A percentile compares a stretch with the other conserved stretches of the same genome.
phyloP scores from a whole-genome alignment of 2,329 filamentous ascomycete species.

The Hypoxylon sp. region DNA sequence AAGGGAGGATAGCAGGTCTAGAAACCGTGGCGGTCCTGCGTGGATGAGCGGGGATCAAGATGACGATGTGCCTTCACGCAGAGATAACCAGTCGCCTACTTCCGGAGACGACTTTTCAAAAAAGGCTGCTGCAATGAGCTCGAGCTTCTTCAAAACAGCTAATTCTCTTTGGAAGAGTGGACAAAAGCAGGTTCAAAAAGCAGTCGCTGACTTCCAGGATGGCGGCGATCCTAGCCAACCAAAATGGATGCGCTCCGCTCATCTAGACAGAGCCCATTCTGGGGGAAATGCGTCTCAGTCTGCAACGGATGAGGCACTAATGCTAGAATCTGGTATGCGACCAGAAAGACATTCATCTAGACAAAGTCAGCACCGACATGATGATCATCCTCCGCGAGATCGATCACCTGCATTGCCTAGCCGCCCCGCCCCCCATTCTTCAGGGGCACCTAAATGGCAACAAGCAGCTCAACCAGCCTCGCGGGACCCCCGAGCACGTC shows the following conservation, averaged over 20 bases:
- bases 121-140: conserved; percentile 85
- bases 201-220: conserved; percentile 85
- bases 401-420: conserved; percentile 65
- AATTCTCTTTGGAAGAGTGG: conserved; percentile 96
- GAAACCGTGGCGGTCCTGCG: conserved; percentile 64
- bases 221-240: conserved; percentile 85
- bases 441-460: conserved; percentile 72
- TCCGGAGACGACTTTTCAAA: conserved; percentile 81
- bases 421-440: conserved; percentile 59
- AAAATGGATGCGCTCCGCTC: conserved; percentile 92
- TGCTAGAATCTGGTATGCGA: conserved; percentile 78
- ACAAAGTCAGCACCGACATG: conserved; percentile 48
- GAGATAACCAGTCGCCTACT: conserved; percentile 70
- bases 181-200: conserved; percentile 92
- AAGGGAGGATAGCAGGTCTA: conserved; percentile 56
- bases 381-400: conserved; percentile 57
- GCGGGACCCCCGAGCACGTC: conserved; percentile 69
- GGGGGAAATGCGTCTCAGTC: conserved; percentile 56
- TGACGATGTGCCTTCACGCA: conserved; percentile 61
- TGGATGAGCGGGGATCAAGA: conserved; percentile 73
- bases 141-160: conserved; percentile 89
- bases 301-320: conserved; percentile 80
- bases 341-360: conserved; percentile 63
- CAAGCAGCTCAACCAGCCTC: conserved; percentile 61
- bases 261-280: conserved; percentile 60